These are phyloP conservation scores for Miscanthus lutarioriparius DNA, from an alignment of 176 grass and related monocot species.

Conservation along the genomic window DNA sequence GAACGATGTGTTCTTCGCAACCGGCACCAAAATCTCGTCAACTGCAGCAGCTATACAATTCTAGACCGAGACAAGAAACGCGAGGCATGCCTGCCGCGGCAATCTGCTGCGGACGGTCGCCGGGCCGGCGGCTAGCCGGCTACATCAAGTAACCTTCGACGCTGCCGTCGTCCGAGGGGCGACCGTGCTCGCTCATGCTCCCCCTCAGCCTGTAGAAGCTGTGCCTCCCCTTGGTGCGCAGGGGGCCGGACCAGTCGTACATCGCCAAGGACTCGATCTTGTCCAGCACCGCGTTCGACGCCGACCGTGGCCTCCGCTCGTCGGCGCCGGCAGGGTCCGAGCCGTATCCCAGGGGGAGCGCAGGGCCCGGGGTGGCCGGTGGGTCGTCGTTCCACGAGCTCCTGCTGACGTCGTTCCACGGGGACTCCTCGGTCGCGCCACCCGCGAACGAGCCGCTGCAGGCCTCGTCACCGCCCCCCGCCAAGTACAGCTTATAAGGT, in stretches of 20 bases:
- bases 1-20: slow-evolving; percentile 33
- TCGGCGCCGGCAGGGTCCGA: slow-evolving; percentile 56
- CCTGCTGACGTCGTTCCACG: slow-evolving; percentile 52
- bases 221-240: slow-evolving; percentile 61
- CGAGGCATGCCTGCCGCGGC: not conserved
- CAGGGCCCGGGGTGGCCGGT: slow-evolving; percentile 30
- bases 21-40: slow-evolving; percentile 41
- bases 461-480: slow-evolving; percentile 61
- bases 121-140: not conserved
- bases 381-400: slow-evolving; percentile 46
- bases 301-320: slow-evolving; percentile 66
- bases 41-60: slow-evolving; percentile 45
- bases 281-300: slow-evolving; percentile 54
- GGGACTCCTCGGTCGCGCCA: slow-evolving; percentile 57
- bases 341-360: slow-evolving; percentile 51
- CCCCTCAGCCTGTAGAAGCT: slow-evolving; percentile 80
- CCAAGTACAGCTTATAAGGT: too few relatives aligned
- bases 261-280: slow-evolving; percentile 59
- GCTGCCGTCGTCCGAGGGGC: slow-evolving; percentile 52
- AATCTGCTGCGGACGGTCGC: not conserved
- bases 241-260: slow-evolving; percentile 82
- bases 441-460: slow-evolving; percentile 66
- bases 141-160: slow-evolving; percentile 50
- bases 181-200: slow-evolving; percentile 90
- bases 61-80: not conserved